Evolutionary conservation across 331 rosid genomes (phyloP).

Genomic region (Acacia concinna): DNA sequence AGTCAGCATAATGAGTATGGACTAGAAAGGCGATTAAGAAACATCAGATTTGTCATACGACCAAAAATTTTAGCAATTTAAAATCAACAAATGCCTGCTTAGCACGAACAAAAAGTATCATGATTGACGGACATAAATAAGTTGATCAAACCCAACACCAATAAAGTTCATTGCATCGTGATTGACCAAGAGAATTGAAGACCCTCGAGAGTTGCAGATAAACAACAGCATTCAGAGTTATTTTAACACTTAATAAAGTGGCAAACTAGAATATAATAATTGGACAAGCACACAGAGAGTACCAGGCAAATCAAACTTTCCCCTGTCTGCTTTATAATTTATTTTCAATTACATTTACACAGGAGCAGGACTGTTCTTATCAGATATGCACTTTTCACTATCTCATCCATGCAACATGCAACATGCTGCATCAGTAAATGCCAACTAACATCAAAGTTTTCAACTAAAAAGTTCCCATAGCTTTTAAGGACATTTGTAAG

Average conservation of each 20-base stretch:
- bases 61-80: not conserved
- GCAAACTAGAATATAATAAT: not conserved
- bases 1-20: slow-evolving; percentile 14
- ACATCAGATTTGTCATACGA: not conserved
- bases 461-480: not conserved
- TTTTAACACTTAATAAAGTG: not conserved
- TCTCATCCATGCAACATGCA: not conserved
- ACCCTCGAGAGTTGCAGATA: not conserved
- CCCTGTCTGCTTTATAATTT: not conserved
- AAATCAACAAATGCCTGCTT: not conserved
- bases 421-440: not conserved
- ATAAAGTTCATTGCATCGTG: not conserved
- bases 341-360: not conserved
- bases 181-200: slow-evolving; percentile 9
- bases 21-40: not conserved
- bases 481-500: not conserved
- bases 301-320: not conserved
- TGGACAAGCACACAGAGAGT: slow-evolving; percentile 12
- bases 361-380: not conserved
- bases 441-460: not conserved
- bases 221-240: not conserved
- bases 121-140: slow-evolving; percentile 6
- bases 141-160: not conserved
- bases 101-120: not conserved
- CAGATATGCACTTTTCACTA: not conserved